These are phyloP conservation scores for Solanum commersonii DNA, from an alignment of 257 asterid species.

Conservation along the genomic window DNA sequence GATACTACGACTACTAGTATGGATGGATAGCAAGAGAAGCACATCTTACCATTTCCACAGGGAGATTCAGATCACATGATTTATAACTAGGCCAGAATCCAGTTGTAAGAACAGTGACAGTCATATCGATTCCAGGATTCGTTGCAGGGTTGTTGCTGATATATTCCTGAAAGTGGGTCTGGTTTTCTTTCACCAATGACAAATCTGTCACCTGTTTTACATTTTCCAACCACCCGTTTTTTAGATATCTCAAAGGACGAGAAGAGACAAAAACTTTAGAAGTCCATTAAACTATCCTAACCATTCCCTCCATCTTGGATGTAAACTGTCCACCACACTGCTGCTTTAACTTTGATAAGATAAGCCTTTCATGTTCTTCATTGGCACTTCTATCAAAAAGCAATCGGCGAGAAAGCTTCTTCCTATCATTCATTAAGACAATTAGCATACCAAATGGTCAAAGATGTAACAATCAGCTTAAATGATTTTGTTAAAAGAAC, in stretches of 20 bases:
- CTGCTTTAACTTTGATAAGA: constrained; percentile 43
- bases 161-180: constrained; percentile 27
- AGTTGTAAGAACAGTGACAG: constrained; percentile 39
- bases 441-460: not conserved
- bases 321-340: constrained; percentile 46
- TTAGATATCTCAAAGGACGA: not conserved
- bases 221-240: not conserved
- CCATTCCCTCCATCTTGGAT: constrained; percentile 69
- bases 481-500: not conserved
- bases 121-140: constrained; percentile 34
- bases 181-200: constrained; percentile 34
- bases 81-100: constrained; percentile 62
- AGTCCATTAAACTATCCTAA: constrained; percentile 1
- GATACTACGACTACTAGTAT: not conserved
- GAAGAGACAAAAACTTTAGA: not conserved
- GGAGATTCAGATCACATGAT: constrained; percentile 43
- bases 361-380: constrained; percentile 40
- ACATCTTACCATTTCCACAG: constrained; percentile 40
- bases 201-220: constrained; percentile 39
- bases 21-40: not conserved
- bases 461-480: not conserved
- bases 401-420: constrained; percentile 48
- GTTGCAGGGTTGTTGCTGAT: constrained; percentile 11
- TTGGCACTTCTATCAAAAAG: constrained; percentile 33
- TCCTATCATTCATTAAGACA: constrained; percentile 18